Base-by-base conservation (phyloP, 306 rosid species). In the Quercus ilex region DNA sequence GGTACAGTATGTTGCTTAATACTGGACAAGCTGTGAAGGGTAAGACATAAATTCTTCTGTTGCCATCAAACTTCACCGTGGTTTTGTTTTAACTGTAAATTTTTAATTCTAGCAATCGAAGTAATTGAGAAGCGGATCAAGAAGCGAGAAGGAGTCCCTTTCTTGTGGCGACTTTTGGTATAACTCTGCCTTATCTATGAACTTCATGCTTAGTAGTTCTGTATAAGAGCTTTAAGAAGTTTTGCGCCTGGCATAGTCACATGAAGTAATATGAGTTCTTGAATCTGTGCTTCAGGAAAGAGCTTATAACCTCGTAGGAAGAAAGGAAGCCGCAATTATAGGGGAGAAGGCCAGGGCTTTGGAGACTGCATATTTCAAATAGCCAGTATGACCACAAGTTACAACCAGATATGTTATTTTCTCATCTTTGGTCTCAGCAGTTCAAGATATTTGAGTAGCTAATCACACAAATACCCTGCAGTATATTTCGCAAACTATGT, bases 131-230 rank as follows among this genome's bases (percentile, higher is more conserved):
- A 83, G 86, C 86, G 55, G 81, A 83, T 89, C 75, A 77, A 85
- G 81, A 77, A 80, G 76, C 84, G 95, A 77, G 95, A 85, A 14
- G 94, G 92, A 25, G 80, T 85, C 75, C 94, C 98, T 12, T 94
- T 85, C 79, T 33, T 87, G 65, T 91, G 93, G 97, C 93, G 91
- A 73, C 83, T 92, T 58, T 86, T 92, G 92, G 99, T 92, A 90
- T 9, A 33, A 19, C 19, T 33, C 52, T 4, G 14, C 53, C 60
- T 75, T 77, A 4, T 21, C 33, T 25, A 21, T 13, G 14, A 69
- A 18, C 38, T 58, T 33, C 43, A 13, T 74, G 30, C 23, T 68
- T 64, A 31, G 26, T 74, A 64, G 62, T 78, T 74, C 21, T 53
- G 28, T 25, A 5, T 41, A 77, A 41, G n/a, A 68, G 71, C 41